phyloP scores from a whole-genome alignment of 768 basidiomycete species.

The Ramaria sp. region DNA sequence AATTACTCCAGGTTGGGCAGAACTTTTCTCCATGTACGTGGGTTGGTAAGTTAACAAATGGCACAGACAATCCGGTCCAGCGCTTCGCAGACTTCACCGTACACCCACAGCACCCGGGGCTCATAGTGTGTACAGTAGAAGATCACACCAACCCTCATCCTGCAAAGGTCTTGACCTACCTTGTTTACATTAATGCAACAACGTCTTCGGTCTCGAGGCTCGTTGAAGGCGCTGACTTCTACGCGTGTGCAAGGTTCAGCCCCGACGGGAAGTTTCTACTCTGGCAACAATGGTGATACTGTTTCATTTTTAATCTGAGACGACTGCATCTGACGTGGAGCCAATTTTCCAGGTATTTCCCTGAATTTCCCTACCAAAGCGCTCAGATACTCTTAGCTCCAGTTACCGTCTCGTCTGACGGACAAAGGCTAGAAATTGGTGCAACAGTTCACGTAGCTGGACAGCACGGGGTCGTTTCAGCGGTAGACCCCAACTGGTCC shows the following conservation, averaged over 20 bases:
- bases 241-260: conserved; percentile 20
- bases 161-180: conserved; percentile 18
- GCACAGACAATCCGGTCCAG: conserved; percentile 16
- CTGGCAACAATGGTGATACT: conserved; percentile 20
- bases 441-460: conserved; percentile 14
- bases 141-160: conserved; percentile 21
- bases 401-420: conserved; percentile 3
- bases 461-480: conserved; percentile 11
- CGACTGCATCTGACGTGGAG: too few species aligned
- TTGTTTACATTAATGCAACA: conserved; percentile 16
- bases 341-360: conserved; percentile 8
- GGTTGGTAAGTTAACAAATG: neutral
- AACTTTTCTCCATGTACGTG: neutral
- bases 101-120: conserved; percentile 17
- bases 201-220: conserved; percentile 13
- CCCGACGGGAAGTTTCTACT: conserved; percentile 17
- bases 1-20: conserved; percentile 19
- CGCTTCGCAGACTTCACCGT: conserved; percentile 23
- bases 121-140: conserved; percentile 21
- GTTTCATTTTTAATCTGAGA: neutral
- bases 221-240: conserved; percentile 22
- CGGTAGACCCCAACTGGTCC: conserved; percentile 20
- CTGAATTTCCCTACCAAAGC: conserved; percentile 27
- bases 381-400: conserved; percentile 15
- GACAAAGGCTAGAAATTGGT: conserved; percentile 2